A percentile compares a stretch with the other conserved stretches of the same genome.
These are phyloP conservation scores for Omphalotus olearius DNA, from an alignment of 1,284 basidiomycete species.

Conservation along the genomic window DNA sequence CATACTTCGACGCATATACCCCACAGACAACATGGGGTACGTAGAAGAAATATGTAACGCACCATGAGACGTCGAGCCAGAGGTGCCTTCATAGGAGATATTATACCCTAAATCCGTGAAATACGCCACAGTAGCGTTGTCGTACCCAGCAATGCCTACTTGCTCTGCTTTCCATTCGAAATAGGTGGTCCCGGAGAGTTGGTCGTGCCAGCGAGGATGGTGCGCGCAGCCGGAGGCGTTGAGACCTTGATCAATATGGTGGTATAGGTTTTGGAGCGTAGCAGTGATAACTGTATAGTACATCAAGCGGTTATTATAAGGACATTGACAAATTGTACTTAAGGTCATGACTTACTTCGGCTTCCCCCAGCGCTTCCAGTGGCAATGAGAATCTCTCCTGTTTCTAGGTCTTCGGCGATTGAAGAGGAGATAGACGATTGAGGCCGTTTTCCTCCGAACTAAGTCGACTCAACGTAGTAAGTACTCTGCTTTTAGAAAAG, in stretches of 20 bases:
- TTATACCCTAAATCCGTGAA: slow-evolving; percentile 21
- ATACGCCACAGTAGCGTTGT: slow-evolving; percentile 20
- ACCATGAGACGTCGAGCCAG: slow-evolving; percentile 15
- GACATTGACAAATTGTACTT: neutral
- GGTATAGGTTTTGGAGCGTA: slow-evolving; percentile 25
- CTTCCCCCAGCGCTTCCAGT: slow-evolving; percentile 27
- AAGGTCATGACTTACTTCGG: slow-evolving; percentile 11
- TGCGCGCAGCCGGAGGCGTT: slow-evolving; percentile 15
- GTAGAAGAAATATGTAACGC: neutral
- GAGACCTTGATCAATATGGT: slow-evolving; percentile 22
- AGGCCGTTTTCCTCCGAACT: slow-evolving; percentile 23
- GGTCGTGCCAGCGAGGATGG: slow-evolving; percentile 25
- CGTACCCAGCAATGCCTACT: slow-evolving; percentile 13
- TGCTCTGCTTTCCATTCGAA: slow-evolving; percentile 6
- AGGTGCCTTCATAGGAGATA: slow-evolving; percentile 16
- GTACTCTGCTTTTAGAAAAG: neutral
- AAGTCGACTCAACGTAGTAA: neutral
- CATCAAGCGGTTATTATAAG: too few species aligned
- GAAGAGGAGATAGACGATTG: slow-evolving; percentile 24
- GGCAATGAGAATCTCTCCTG: slow-evolving; percentile 23
- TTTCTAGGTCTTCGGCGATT: slow-evolving; percentile 24
- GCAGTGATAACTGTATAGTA: slow-evolving; percentile 23
- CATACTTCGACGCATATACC: neutral
- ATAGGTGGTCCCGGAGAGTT: slow-evolving; percentile 19
- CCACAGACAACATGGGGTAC: neutral